Evolutionary conservation across 352 stramenopile genomes (phyloP).

Genomic region (Globisporangium yorkense): DNA sequence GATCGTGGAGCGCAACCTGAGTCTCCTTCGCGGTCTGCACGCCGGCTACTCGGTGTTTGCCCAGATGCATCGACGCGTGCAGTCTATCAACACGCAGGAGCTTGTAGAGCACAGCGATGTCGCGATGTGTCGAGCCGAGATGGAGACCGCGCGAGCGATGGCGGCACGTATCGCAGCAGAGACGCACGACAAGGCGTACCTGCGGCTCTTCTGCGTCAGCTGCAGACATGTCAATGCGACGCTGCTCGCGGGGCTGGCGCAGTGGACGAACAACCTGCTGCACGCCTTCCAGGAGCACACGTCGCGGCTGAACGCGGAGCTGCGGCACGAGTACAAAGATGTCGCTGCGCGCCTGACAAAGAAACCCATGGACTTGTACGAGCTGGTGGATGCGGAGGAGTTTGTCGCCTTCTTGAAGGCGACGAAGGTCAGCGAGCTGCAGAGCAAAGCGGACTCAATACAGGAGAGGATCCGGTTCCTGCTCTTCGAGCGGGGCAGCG

Average conservation of each 20-base stretch:
- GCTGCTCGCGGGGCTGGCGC: constrained; percentile 29
- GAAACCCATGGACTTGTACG: constrained; percentile 63
- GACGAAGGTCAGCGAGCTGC: constrained; percentile 34
- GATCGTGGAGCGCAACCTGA: constrained; percentile 56
- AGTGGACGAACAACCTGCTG: constrained; percentile 38
- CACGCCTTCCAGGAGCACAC: constrained; percentile 48
- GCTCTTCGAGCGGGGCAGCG: constrained; percentile 47
- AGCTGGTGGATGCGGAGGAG: constrained; percentile 58
- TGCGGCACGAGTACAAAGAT: constrained; percentile 72
- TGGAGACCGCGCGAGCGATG: constrained; percentile 16
- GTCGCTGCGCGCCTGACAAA: constrained; percentile 51
- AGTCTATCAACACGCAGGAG: constrained; percentile 10
- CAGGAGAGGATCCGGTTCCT: constrained; percentile 62
- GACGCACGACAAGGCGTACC: constrained; percentile 9
- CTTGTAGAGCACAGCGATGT: constrained; percentile 15
- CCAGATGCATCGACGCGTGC: constrained; percentile 26
- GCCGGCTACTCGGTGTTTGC: constrained; percentile 35
- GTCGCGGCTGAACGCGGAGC: constrained; percentile 34
- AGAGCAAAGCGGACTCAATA: constrained; percentile 35
- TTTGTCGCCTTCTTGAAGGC: constrained; percentile 49
- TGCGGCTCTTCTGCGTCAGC: constrained; percentile 39
- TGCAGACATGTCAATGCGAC: constrained; percentile 38
- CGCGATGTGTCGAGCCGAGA: constrained; percentile 13
- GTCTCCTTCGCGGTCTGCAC: constrained; percentile 29
- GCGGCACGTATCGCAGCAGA: constrained; percentile 11